Percentiles rank a stretch among this genome's conserved stretches.
phyloP scores from a whole-genome alignment of 768 basidiomycete genomes.

The Amanita subjunquillea region DNA sequence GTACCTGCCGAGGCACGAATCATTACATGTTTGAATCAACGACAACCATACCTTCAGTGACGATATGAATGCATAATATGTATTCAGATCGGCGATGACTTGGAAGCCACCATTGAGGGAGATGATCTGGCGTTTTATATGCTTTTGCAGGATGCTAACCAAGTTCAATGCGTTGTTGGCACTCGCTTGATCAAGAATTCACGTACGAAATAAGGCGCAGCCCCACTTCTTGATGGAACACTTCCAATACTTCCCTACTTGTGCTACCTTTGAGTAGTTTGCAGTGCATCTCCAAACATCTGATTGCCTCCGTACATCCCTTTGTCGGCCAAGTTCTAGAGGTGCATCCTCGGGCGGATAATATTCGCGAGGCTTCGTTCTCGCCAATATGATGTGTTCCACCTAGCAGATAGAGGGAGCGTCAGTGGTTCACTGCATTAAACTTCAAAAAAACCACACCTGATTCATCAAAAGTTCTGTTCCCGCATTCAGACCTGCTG shows the following conservation, averaged over 20 bases:
- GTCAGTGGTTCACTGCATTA: neutral
- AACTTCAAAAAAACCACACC: conserved; percentile 26
- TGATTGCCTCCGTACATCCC: conserved; percentile 85
- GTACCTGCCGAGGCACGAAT: conserved; percentile 32
- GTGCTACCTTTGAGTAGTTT: conserved; percentile 87
- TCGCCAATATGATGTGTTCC: conserved; percentile 81
- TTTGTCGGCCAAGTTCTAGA: conserved; percentile 80
- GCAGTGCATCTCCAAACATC: conserved; percentile 85
- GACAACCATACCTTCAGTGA: conserved; percentile 56
- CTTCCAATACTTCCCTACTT: conserved; percentile 92
- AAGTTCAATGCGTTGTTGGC: neutral
- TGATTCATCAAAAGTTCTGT: conserved; percentile 95
- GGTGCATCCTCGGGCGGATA: conserved; percentile 76
- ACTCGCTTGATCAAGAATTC: no score
- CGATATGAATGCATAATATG: conserved; percentile 82
- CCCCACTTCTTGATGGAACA: conserved; percentile 97
- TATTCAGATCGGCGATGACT: conserved; percentile 92
- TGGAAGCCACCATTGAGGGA: conserved; percentile 91
- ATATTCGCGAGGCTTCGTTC: conserved; percentile 81
- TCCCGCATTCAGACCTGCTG: conserved; percentile 87
- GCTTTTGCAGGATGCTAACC: conserved; percentile 89
- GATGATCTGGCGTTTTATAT: conserved; percentile 95
- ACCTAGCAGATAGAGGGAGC: conserved; percentile 37
- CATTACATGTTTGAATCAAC: neutral
- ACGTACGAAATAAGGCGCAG: conserved; percentile 76